Evolutionary conservation across 805 yeast genomes (phyloP).

Genomic region (Geotrichum ghanense): DNA sequence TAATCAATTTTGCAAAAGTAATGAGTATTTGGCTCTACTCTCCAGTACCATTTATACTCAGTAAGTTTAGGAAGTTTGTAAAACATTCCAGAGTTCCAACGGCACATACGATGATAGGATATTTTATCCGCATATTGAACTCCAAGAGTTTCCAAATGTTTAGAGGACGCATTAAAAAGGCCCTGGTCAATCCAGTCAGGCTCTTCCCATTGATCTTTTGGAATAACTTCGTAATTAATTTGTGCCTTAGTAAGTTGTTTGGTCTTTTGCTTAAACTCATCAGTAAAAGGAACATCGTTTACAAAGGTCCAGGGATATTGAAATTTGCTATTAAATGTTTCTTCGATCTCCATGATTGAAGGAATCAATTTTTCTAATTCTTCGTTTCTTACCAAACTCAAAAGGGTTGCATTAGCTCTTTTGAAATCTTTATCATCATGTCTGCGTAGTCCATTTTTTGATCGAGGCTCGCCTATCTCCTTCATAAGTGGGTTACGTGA

Average conservation of each 20-base stretch:
- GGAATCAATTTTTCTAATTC: slow-evolving; percentile 39
- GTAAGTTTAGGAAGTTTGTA: slow-evolving; percentile 51
- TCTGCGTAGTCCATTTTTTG: slow-evolving; percentile 4
- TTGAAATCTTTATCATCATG: not conserved
- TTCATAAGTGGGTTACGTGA: slow-evolving; percentile 13
- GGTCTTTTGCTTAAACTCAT: slow-evolving; percentile 40
- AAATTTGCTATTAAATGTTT: slow-evolving; percentile 54
- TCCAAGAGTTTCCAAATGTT: slow-evolving; percentile 29
- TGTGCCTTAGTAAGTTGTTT: slow-evolving; percentile 30
- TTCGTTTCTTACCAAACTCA: slow-evolving; percentile 59
- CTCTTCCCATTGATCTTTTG: slow-evolving; percentile 42
- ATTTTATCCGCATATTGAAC: slow-evolving; percentile 49
- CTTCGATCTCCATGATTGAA: slow-evolving; percentile 53
- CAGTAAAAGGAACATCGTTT: slow-evolving; percentile 57
- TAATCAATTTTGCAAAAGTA: slow-evolving; percentile 62
- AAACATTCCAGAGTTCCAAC: slow-evolving; percentile 59
- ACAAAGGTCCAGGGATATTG: slow-evolving; percentile 73
- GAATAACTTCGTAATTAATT: slow-evolving; percentile 34
- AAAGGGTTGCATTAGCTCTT: slow-evolving; percentile 60
- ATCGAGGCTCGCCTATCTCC: slow-evolving; percentile 6
- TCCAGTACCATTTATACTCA: slow-evolving; percentile 64
- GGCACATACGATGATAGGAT: slow-evolving; percentile 78
- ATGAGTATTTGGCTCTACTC: slow-evolving; percentile 64
- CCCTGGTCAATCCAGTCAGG: slow-evolving; percentile 42
- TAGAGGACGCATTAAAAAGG: slow-evolving; percentile 24